Percentiles rank a stretch among this genome's conserved stretches.
Evolutionary conservation across 1,284 basidiomycete genomes (phyloP).

Genomic region (Pascua sp.): DNA sequence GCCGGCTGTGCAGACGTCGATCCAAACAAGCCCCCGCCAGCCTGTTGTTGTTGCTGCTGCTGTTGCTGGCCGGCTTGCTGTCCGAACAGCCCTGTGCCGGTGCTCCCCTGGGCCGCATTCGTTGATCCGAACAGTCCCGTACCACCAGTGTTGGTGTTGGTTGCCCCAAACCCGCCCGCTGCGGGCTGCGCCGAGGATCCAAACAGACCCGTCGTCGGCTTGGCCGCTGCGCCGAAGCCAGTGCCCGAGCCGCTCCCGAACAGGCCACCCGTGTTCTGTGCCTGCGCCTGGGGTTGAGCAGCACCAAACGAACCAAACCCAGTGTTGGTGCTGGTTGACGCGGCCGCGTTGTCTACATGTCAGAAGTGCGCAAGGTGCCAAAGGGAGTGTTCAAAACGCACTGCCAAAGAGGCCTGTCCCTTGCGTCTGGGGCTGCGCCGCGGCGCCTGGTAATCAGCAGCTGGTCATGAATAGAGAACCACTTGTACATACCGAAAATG

Average conservation of each 20-base stretch:
- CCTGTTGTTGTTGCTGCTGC: slow-evolving; percentile 1
- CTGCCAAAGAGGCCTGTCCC: slow-evolving; percentile 19
- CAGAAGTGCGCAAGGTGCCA: slow-evolving; percentile 6
- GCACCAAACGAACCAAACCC: slow-evolving; percentile 11
- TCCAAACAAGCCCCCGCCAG: slow-evolving; percentile 22
- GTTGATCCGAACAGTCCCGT: slow-evolving; percentile 15
- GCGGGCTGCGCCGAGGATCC: background rate
- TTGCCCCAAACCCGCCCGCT: background rate
- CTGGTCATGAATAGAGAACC: too few species aligned
- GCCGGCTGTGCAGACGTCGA: slow-evolving; percentile 35
- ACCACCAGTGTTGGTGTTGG: too few species aligned
- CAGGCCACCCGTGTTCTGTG: background rate
- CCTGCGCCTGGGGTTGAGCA: background rate
- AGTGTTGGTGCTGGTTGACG: slow-evolving; percentile 5
- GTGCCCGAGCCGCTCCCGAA: slow-evolving; percentile 1
- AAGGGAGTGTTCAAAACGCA: slow-evolving; percentile 1
- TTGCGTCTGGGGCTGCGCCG: slow-evolving; percentile 13
- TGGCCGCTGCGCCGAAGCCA: background rate
- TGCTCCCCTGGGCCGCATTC: background rate
- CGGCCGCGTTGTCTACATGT: slow-evolving; percentile 11
- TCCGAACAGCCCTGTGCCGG: slow-evolving; percentile 8
- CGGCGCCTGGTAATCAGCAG: slow-evolving; percentile 8
- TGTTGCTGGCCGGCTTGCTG: slow-evolving; percentile 7
- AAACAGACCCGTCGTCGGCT: background rate
- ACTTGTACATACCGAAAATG: slow-evolving; percentile 25